Base-by-base conservation (phyloP, 1,284 basidiomycete species). In the Polyporus tsugae region DNA sequence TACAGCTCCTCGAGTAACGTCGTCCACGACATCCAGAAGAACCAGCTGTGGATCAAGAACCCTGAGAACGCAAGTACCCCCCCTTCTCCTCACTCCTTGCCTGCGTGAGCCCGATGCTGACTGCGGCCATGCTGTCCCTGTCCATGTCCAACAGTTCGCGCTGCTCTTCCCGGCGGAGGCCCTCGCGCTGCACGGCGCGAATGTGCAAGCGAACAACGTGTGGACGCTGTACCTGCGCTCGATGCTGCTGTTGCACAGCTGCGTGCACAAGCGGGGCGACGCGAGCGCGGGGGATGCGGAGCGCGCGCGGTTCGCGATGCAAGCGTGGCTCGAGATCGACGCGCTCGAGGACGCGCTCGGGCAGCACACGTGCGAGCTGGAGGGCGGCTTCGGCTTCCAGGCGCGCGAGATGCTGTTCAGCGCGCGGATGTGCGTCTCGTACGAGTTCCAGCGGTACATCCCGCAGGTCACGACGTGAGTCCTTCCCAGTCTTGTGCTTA, bases 371-470 rank as follows among this genome's bases (percentile, higher is more conserved):
- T 93, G 91, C 76, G 80, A 80, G n/a, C 82, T 90, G 49, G 91
- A 92, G 78, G 81, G 85, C 66, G 82, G 88, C 4, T 91, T 86
- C 68, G 81, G 92, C 41, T 92, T 85, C 73, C 86, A 89, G 67
- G 90, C 89, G 55, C 82, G 90, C 60, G 91, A 93, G 74, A 90
- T 87, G 74, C 80, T 92, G 33, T 92, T 92, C 82, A 93, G 91
- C 73, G 89, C 87, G 44, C 84, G 91, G 44, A 90, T 90, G 87
- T 87, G 85, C 69, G 87, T 94, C 49, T 88, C 89, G 9, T 86
- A 90, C 70, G 91, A 91, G 72, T 93, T 91, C 75, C 87, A 85
- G 72, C 82, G 87, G 57, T 90, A 84, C 75, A 85, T 90, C 49
- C 90, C 91, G 0, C 81, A 89, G 59, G 86, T 86, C 6, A 82